phyloP scores from a whole-genome alignment of 441 rosid genomes.

The Eugenia klotzschiana region DNA sequence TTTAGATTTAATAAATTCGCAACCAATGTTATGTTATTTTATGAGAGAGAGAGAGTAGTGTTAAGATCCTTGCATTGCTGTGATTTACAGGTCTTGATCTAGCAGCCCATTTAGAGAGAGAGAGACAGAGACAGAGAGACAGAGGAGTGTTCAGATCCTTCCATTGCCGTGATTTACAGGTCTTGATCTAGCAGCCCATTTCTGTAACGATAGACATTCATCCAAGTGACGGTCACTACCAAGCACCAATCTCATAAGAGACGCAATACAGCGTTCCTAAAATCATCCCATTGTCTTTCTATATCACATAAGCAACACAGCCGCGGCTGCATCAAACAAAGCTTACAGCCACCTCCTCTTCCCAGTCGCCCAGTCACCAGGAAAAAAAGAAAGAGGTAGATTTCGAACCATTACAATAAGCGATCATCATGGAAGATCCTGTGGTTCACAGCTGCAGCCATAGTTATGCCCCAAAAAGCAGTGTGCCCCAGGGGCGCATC shows the following conservation, averaged over 20 bases:
- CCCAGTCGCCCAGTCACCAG: neutral
- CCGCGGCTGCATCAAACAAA: neutral
- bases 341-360: neutral
- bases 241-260: neutral
- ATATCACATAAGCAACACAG: neutral
- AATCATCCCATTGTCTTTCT: neutral
- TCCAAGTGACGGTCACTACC: neutral
- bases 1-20: neutral
- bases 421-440: neutral
- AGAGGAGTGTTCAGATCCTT: neutral
- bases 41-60: neutral
- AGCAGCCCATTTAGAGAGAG: neutral
- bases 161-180: neutral
- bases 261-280: neutral
- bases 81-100: neutral
- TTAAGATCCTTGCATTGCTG: neutral
- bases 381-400: neutral
- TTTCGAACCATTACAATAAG: neutral
- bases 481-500: neutral
- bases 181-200: neutral
- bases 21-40: too few species aligned
- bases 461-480: neutral
- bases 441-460: neutral
- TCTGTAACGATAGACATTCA: neutral
- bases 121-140: neutral